phyloP scores from a whole-genome alignment of 106 monocot species.

The Acanthochlamys bracteata region DNA sequence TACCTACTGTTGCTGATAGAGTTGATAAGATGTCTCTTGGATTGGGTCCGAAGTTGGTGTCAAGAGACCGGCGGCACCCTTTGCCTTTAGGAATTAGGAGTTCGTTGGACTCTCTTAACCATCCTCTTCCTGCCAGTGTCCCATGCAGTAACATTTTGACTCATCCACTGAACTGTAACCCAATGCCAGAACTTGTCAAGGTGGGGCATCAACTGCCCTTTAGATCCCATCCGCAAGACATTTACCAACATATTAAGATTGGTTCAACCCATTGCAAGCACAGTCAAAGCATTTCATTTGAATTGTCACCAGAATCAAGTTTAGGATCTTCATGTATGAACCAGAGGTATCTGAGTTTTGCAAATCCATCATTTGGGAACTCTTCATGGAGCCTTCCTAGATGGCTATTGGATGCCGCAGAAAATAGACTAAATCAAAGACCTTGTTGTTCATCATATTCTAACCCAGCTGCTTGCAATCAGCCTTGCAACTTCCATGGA shows the following conservation, averaged over 20 bases:
- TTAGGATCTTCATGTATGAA: constrained; percentile 4
- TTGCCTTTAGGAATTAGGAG: constrained; percentile 4
- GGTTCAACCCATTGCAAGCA: constrained; percentile 21
- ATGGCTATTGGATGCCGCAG: constrained; percentile 26
- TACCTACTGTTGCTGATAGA: background rate
- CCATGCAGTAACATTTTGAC: constrained; percentile 1
- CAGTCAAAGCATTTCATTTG: constrained; percentile 15
- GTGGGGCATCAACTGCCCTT: constrained; percentile 11
- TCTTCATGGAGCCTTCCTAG: constrained; percentile 21
- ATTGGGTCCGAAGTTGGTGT: constrained; percentile 1
- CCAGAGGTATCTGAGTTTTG: constrained; percentile 6
- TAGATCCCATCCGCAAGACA: constrained; percentile 1
- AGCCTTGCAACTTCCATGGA: constrained; percentile 3
- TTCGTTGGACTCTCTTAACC: constrained; percentile 7
- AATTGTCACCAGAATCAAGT: constrained; percentile 10
- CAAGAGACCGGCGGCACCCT: constrained; percentile 7
- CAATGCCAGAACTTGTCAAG: constrained; percentile 7
- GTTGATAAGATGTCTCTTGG: constrained; percentile 1
- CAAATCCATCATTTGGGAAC: constrained; percentile 6
- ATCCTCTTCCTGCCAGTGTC: constrained; percentile 3
- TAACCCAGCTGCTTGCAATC: constrained; percentile 9
- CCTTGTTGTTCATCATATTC: constrained; percentile 8
- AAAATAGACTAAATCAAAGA: constrained; percentile 9
- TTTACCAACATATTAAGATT: constrained; percentile 8
- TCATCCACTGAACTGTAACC: background rate